Base-by-base conservation (phyloP, 2,329 filamentous ascomycete genomes). In the Drechslera avenae region DNA sequence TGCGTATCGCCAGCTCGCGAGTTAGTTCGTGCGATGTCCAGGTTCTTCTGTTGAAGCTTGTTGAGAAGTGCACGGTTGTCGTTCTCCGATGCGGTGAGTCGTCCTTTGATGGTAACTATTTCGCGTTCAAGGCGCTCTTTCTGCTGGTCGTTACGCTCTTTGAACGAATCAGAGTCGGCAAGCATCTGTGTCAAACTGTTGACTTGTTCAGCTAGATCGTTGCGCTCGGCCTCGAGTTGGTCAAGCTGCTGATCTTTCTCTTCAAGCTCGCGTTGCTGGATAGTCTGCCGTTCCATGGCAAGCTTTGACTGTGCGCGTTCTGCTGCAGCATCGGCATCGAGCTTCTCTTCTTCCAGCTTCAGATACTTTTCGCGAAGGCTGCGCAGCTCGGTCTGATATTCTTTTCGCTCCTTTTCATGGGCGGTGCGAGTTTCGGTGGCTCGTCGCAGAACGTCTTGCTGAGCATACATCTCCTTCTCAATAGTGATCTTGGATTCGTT, bases 401-500 rank as follows among this genome's bases (percentile, higher is more conserved):
- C 90, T 66, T 96, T 94, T 2, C 92, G 89, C 66, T 96, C 91
- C 59, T 88, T 85, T 69, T 99, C 93, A 1, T 90, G 90, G 4
- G 85, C 84, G 4, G 86, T 81, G 26, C 90, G 85, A 39, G 90
- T 88, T 72, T 96, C 91, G 60, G 88, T 90, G 9, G 91, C 90
- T 46, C 93, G 86, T 31, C 94, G 86, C 37, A 97, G 83, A 9
- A 90, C 89, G 68, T 99, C 93, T 72, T 97, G 92, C 68, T 97
- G 93, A 4, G 90, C 88, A 70, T 97, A 97, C 72, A 99, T 87
- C 74, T 97, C 93, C 73, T 97, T 97, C 74, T 99, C 93, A 57
- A 99, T 96, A 39, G 87, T 96, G 64, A 97, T 96, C 74, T 99
- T 99, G 21, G 91, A 87, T 57, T 97, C 91, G 64, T 96, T 96